These are phyloP conservation scores for Aspergillus sp. DNA, from an alignment of 2,329 filamentous ascomycete species.

Conservation along the genomic window DNA sequence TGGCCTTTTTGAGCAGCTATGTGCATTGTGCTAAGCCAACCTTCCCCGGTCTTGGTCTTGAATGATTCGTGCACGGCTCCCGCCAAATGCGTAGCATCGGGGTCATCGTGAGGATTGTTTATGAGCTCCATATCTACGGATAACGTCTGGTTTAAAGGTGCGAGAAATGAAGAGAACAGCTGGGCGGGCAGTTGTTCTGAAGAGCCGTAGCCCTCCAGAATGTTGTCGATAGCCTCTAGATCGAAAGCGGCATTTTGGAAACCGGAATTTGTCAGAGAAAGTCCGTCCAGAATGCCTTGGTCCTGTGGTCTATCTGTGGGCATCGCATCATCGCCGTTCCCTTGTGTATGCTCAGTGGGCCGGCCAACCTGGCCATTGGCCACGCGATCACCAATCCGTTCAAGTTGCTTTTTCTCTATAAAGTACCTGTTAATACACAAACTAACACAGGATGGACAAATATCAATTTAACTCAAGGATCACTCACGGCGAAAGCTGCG, in stretches of 20 bases:
- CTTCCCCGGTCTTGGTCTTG: not conserved
- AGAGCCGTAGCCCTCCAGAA: not conserved
- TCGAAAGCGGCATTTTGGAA: not conserved
- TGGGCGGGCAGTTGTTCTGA: not conserved
- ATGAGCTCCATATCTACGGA: no score
- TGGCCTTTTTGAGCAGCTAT: slow-evolving; percentile 8
- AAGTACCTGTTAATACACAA: no score
- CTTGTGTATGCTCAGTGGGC: not conserved
- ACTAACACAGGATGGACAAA: no score
- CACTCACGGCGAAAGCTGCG: slow-evolving; percentile 8
- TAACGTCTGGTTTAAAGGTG: not conserved
- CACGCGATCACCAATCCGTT: not conserved
- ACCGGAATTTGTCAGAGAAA: not conserved
- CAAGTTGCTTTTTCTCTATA: not conserved
- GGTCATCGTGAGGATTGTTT: not conserved
- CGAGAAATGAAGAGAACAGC: not conserved
- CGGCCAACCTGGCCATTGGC: not conserved
- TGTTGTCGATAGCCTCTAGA: not conserved
- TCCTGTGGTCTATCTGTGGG: not conserved
- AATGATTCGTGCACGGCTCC: not conserved
- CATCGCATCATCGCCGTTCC: not conserved
- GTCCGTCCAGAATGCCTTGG: not conserved
- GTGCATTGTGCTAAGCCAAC: slow-evolving; percentile 1
- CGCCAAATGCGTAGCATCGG: not conserved
- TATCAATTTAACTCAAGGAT: no score